Percentiles rank a stretch among this genome's conserved stretches.
Evolutionary conservation across 2,329 filamentous ascomycete species (phyloP).

Genomic region (Penicillium decumbens): DNA sequence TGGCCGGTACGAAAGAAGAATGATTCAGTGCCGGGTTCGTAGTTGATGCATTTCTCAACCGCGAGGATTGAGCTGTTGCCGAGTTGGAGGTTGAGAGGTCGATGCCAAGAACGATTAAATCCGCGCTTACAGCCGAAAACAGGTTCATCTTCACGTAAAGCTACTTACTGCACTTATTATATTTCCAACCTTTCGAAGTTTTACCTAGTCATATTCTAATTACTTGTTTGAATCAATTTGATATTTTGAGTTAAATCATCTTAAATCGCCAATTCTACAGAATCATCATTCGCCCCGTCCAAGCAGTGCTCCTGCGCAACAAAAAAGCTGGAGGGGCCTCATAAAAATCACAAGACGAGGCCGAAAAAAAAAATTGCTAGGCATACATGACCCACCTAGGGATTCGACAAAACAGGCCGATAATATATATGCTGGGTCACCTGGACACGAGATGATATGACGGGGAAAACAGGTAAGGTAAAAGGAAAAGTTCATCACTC

Average conservation of each 20-base stretch:
- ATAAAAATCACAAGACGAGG: neutral
- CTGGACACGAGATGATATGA: slow-evolving; percentile 24
- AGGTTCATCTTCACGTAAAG: slow-evolving; percentile 1
- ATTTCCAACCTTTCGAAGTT: neutral
- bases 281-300: neutral
- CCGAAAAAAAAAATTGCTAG: slow-evolving; percentile 4
- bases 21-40: neutral
- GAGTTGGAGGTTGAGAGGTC: slow-evolving; percentile 2
- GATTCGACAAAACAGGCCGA: slow-evolving; percentile 12
- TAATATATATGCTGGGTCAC: slow-evolving; percentile 26
- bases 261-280: slow-evolving; percentile 14
- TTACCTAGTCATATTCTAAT: neutral
- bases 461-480: slow-evolving; percentile 12
- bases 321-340: neutral
- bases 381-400: slow-evolving; percentile 10
- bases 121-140: slow-evolving; percentile 21
- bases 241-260: slow-evolving; percentile 6
- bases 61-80: slow-evolving; percentile 3
- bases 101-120: slow-evolving; percentile 19
- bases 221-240: neutral
- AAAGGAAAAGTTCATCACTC: slow-evolving; percentile 22
- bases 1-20: neutral
- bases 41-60: slow-evolving; percentile 7
- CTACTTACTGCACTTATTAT: no score
- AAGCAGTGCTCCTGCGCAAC: neutral